Evolutionary conservation across 23 red algal species (phyloP), one percentile per base, ranked within the genome.

Genomic region (Agarophyton chilense): DNA sequence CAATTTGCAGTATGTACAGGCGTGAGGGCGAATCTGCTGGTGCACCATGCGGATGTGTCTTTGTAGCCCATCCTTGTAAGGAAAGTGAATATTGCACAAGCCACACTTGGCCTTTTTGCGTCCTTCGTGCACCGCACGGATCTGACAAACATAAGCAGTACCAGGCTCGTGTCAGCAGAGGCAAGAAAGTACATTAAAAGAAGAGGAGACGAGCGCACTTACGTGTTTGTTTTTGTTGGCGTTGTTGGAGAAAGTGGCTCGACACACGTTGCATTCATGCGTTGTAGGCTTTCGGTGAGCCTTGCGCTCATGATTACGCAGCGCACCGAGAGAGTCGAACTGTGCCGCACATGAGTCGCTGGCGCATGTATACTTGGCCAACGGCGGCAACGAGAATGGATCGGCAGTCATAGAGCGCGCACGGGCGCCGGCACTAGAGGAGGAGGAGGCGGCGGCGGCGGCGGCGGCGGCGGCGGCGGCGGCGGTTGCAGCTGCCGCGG

Each of bases 181-280:
- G n/a, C n/a, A 43, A 46, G 50, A 16, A 38, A 19, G 35, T 25
- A 34, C 65, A 43, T 42, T 16, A 4, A 36, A 32, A 28, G 13
- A 18, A 21, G 36, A 6, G 31, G 36, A 6, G 65, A 25, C 25
- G 31, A 35, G 18, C 52, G 26, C 17, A 88, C 84, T 75, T 88
- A 88, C 84, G 57, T 88, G 84, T 52, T 88, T 88, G 84, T 88
- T 88, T 14, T 72, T 63, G 84, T 88, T 88, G 10, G 84, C 58
- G 17, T 63, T 53, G 52, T 63, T 77, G 16, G 84, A 88, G 34
- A 88, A 78, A 36, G 58, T 88, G 39, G 84, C 60, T 18, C 46
- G 32, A 43, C 84, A 88, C 36, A 72, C 38, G 21, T 88, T 70
- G 47, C 84, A 88, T 36, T 43, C 32, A 35, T 71, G 65, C 33